Base-by-base conservation (phyloP, 352 stramenopile species). In the Pythium aphanidermatum region DNA sequence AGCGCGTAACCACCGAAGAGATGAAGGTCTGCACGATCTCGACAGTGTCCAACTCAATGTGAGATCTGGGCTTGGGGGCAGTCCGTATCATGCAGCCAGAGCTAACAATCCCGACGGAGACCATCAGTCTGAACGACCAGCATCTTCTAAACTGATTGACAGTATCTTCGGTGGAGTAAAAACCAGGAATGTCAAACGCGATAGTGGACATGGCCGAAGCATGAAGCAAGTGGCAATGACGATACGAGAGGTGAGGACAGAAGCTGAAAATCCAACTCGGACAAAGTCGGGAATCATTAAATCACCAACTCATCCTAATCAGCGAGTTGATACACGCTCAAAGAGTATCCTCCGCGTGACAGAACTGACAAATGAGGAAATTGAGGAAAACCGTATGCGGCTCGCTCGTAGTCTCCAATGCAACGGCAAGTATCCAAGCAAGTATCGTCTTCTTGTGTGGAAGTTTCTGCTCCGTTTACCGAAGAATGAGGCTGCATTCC, bases 391-490 rank as follows among this genome's bases (percentile, higher is more conserved):
- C 59, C 63, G 60, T 17, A 80, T 67, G 35, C 77, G 77, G 27
- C 59, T 94, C 3, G 58, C 77, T 50, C 58, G 63, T 13, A 81
- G 72, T 38, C 63, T 95, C 4, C 70, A 72, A 30, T 78, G 65
- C 51, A 86, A 81, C 54, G 82, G 83, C 4, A 64, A 57, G 39
- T 95, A 90, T 41, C 84, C 84, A 0, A 74, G 67, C 13, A 89
- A 90, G 38, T 94, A 95, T 46, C 80, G 84, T 2, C 64, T 88
- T 14, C 58, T 94, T 2, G 79, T 87, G 19, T 95, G 84, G 84
- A 66, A 73, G 23, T 95, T 92, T 32, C 52, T 95, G 37, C 60
- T 95, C 46, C 65, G 55, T 2, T 51, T 97, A 13, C 89, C 89
- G 9, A 83, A 83, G 37, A 96, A 96, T 35, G 74, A 84, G 45